These are phyloP conservation scores for Besnoitia besnoiti DNA, from an alignment of 169 alveolate genomes.

Conservation along the genomic window DNA sequence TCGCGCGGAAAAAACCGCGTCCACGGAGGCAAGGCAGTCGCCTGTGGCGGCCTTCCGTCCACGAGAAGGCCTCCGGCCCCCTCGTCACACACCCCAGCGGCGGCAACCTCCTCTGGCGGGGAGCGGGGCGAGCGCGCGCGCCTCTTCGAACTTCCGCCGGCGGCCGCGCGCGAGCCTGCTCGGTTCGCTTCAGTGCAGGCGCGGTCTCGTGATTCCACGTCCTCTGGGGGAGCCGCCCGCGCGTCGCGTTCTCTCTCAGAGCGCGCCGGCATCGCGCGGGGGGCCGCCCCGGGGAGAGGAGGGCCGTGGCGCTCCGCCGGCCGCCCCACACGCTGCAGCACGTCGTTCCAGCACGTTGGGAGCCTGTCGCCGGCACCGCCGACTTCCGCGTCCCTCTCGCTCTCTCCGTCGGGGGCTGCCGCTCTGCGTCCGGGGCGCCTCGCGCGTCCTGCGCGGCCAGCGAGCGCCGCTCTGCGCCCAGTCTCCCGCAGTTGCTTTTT, in stretches of 20 bases:
- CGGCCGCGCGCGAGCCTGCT: too few relatives aligned
- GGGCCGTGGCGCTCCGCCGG: background rate
- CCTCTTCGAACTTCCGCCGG: too few relatives aligned
- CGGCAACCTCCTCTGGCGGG: too few relatives aligned
- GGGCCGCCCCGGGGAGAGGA: too few relatives aligned
- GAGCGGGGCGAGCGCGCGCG: too few relatives aligned
- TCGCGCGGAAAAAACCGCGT: slow-evolving; percentile 34
- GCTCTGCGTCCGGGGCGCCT: background rate
- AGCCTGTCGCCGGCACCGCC: background rate
- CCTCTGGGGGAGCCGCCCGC: background rate
- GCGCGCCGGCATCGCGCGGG: background rate
- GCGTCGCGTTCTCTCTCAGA: background rate
- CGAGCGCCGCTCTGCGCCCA: background rate
- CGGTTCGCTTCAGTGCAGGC: too few relatives aligned
- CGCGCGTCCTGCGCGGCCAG: background rate
- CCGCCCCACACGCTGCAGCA: background rate
- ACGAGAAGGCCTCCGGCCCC: background rate
- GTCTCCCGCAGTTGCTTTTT: background rate
- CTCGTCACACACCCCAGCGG: too few relatives aligned
- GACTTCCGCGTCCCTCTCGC: background rate
- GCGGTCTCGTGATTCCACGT: too few relatives aligned
- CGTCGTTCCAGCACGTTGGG: slow-evolving; percentile 1
- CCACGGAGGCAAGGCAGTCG: too few relatives aligned
- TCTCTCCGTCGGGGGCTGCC: background rate
- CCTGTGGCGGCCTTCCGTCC: too few relatives aligned